These are phyloP conservation scores for Jamesozyma piceae DNA, from an alignment of 805 yeast species.

Conservation along the genomic window DNA sequence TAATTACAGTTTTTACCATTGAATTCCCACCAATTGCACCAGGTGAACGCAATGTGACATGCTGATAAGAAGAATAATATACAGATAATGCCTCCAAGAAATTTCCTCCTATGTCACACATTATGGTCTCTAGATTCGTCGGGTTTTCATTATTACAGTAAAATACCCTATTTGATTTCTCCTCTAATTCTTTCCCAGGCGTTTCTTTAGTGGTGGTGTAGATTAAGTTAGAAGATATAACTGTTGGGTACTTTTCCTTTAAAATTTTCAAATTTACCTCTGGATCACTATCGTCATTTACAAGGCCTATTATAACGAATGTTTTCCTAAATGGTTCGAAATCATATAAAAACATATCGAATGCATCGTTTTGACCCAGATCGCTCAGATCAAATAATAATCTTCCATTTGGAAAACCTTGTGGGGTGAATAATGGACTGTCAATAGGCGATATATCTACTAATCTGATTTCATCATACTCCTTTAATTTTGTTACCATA, in stretches of 20 bases:
- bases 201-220: constrained; percentile 8
- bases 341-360: constrained; percentile 64
- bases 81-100: constrained; percentile 56
- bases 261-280: constrained; percentile 33
- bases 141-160: constrained; percentile 1
- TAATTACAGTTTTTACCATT: constrained; percentile 30
- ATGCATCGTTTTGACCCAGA: constrained; percentile 36
- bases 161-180: constrained; percentile 7
- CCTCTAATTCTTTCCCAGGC: not conserved
- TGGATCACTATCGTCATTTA: constrained; percentile 21
- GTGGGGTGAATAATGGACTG: constrained; percentile 65
- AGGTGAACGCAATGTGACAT: constrained; percentile 77
- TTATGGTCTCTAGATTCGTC: constrained; percentile 44
- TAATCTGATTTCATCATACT: constrained; percentile 55
- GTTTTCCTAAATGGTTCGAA: constrained; percentile 84
- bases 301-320: constrained; percentile 48
- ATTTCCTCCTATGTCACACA: constrained; percentile 63
- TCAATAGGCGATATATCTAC: constrained; percentile 65
- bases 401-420: constrained; percentile 71
- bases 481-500: constrained; percentile 37
- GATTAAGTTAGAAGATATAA: constrained; percentile 25
- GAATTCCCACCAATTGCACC: constrained; percentile 50
- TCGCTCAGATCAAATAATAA: constrained; percentile 50
- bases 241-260: constrained; percentile 22
- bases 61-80: constrained; percentile 64